A percentile compares a stretch with the other conserved stretches of the same genome.
Conservation (phyloP, 2,329 filamentous ascomycete genomes). For the Aspergillus quadricinctus region DNA sequence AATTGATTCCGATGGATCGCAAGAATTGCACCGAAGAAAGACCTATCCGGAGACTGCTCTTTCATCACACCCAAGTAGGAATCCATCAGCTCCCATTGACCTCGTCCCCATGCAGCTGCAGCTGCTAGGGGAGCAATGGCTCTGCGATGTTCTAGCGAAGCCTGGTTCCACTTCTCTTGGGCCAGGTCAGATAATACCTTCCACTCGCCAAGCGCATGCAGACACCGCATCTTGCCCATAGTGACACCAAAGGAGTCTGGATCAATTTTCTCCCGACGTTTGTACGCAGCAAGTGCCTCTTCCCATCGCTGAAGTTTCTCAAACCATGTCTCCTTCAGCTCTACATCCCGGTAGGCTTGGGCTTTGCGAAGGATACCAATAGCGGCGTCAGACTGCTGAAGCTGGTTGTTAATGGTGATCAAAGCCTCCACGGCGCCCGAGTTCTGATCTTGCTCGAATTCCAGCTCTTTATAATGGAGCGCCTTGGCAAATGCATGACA, state of each 20-base stretch:
- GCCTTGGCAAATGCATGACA: constrained; percentile 98
- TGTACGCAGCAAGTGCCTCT: constrained; percentile 87
- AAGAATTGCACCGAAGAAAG: constrained; percentile 95
- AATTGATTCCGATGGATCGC: constrained; percentile 95
- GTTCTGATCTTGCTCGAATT: constrained; percentile 97
- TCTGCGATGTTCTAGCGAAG: constrained; percentile 78
- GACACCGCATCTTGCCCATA: constrained; percentile 99
- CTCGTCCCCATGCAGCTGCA: constrained; percentile 91
- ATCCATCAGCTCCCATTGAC: constrained; percentile 98
- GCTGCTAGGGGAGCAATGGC: constrained; percentile 91
- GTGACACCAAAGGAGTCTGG: constrained; percentile 85
- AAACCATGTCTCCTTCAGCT: constrained; percentile 97
- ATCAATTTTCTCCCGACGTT: constrained; percentile 73
- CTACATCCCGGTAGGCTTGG: constrained; percentile 92
- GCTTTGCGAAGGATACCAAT: constrained; percentile 97
- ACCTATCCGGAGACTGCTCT: constrained; percentile 83
- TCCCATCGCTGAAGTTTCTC: constrained; percentile 98
- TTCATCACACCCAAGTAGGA: constrained; percentile 95
- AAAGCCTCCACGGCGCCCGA: constrained; percentile 91
- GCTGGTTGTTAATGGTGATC: constrained; percentile 98
- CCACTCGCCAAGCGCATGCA: constrained; percentile 97
- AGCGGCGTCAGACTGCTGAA: constrained; percentile 96
- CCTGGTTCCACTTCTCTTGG: constrained; percentile 90
- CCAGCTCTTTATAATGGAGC: constrained; percentile 96
- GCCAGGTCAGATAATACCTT: constrained; percentile 84